Evolutionary conservation across 768 basidiomycete genomes (phyloP).

Genomic region (Pulveroboletus sp.): DNA sequence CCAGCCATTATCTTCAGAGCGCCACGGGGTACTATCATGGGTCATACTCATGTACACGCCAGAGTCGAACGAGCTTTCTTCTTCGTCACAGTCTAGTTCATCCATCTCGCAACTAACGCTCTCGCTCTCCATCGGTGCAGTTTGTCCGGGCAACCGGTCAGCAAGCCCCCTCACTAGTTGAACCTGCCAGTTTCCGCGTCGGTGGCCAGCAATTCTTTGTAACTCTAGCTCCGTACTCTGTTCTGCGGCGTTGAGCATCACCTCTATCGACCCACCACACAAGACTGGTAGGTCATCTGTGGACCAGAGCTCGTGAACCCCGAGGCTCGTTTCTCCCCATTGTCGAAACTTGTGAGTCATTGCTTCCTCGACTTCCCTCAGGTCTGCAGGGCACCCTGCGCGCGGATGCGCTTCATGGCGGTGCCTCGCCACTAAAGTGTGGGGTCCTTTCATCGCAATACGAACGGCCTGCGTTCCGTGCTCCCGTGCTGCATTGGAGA

Average conservation of each 20-base stretch:
- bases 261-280: constrained; percentile 33
- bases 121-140: constrained; percentile 7
- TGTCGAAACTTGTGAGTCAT: constrained; percentile 53
- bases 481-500: constrained; percentile 31
- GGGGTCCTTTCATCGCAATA: constrained; percentile 24
- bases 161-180: constrained; percentile 21
- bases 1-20: constrained; percentile 12
- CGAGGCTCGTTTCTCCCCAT: constrained; percentile 44
- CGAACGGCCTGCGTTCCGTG: constrained; percentile 6
- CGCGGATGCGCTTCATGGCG: constrained; percentile 47
- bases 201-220: constrained; percentile 15
- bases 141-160: constrained; percentile 2
- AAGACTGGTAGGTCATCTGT: constrained; percentile 33
- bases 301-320: constrained; percentile 44
- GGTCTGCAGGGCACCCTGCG: constrained; percentile 39
- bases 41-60: constrained; percentile 19
- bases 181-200: constrained; percentile 29
- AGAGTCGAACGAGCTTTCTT: constrained; percentile 26
- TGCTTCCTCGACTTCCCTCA: constrained; percentile 44
- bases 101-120: constrained; percentile 18
- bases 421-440: constrained; percentile 46
- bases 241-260: constrained; percentile 25
- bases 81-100: constrained; percentile 14
- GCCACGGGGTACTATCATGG: constrained; percentile 1
- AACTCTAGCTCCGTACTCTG: constrained; percentile 23